These are phyloP conservation scores for Podaxis rugospora DNA, from an alignment of 768 basidiomycete genomes.

Conservation along the genomic window DNA sequence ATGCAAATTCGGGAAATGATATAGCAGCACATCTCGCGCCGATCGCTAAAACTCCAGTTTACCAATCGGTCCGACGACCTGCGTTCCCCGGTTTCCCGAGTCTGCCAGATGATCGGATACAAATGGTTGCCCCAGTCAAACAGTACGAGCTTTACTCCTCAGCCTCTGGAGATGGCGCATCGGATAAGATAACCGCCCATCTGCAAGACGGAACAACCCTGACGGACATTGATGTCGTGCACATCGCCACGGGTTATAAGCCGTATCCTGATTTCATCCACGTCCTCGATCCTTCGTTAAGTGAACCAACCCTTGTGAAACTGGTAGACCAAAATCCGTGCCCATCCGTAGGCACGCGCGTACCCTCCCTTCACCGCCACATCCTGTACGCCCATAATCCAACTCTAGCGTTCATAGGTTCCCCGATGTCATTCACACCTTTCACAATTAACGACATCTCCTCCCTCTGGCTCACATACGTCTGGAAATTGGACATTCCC, in stretches of 20 bases:
- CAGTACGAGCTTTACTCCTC: slow-evolving; percentile 22
- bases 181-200: slow-evolving; percentile 26
- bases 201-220: slow-evolving; percentile 35
- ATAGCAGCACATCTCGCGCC: slow-evolving; percentile 41
- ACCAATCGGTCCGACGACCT: slow-evolving; percentile 41
- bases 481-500: slow-evolving; percentile 28
- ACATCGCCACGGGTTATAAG: slow-evolving; percentile 45
- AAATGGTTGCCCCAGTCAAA: slow-evolving; percentile 36
- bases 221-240: slow-evolving; percentile 35
- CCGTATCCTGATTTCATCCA: slow-evolving; percentile 37
- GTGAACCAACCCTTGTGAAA: slow-evolving; percentile 15
- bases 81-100: slow-evolving; percentile 33
- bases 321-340: slow-evolving; percentile 23
- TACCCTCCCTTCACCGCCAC: slow-evolving; percentile 41
- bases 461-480: slow-evolving; percentile 45
- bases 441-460: slow-evolving; percentile 44
- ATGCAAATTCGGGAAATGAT: slow-evolving; percentile 51
- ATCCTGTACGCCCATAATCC: slow-evolving; percentile 44
- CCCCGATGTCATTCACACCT: slow-evolving; percentile 39
- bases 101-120: slow-evolving; percentile 39
- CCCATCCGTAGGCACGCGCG: slow-evolving; percentile 24
- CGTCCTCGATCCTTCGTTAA: slow-evolving; percentile 20
- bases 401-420: slow-evolving; percentile 41
- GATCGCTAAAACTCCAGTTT: slow-evolving; percentile 35
- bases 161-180: slow-evolving; percentile 1